Evolutionary conservation across 331 rosid species (phyloP).

Genomic region (Rosa hybrid): DNA sequence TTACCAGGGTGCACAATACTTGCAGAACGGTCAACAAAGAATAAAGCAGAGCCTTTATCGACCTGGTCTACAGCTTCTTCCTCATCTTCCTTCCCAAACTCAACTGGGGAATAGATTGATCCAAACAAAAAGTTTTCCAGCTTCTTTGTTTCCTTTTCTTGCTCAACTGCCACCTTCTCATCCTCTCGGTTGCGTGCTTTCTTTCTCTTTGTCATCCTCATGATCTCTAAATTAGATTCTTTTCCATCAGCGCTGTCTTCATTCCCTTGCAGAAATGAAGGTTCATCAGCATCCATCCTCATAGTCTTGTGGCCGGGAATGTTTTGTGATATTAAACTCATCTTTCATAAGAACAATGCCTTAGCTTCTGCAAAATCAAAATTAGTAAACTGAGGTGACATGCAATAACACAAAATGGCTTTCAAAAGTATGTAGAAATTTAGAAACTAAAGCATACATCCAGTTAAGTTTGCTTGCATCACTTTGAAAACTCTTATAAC

Average conservation of each 20-base stretch:
- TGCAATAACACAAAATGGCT: not conserved
- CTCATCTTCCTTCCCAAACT: slow-evolving; percentile 48
- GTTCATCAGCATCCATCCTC: too few species aligned
- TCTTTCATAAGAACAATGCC: slow-evolving; percentile 12
- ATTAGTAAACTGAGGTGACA: not conserved
- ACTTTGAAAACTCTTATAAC: not conserved
- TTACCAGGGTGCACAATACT: too few species aligned
- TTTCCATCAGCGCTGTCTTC: too few species aligned
- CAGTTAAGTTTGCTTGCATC: not conserved
- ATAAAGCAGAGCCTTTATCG: slow-evolving; percentile 41
- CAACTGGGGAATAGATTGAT: slow-evolving; percentile 62
- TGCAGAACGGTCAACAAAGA: slow-evolving; percentile 18
- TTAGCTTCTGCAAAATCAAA: slow-evolving; percentile 25
- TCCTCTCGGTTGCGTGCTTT: too few species aligned
- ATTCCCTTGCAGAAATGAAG: too few species aligned
- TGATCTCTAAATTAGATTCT: too few species aligned
- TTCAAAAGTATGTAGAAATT: not conserved
- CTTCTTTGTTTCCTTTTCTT: too few species aligned
- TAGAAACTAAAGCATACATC: not conserved
- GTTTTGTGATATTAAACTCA: too few species aligned
- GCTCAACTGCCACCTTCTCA: too few species aligned
- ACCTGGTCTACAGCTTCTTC: too few species aligned
- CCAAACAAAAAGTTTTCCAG: slow-evolving; percentile 45
- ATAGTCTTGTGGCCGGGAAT: too few species aligned
- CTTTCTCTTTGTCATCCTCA: too few species aligned